phyloP scores from a whole-genome alignment of 179 eudicot species.

The Spinacia oleracea region DNA sequence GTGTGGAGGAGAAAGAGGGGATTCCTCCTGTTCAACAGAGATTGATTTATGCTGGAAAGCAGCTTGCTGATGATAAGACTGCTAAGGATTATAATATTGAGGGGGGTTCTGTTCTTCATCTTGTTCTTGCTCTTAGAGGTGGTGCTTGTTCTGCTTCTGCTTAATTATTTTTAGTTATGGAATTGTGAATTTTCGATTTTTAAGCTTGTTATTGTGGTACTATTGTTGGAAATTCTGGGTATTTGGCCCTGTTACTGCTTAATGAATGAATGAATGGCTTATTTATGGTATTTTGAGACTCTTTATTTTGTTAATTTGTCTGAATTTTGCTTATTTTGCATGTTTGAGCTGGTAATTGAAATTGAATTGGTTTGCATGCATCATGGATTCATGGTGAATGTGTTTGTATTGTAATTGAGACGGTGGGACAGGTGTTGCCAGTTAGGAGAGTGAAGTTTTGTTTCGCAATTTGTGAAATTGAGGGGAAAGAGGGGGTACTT shows the following conservation, averaged over 20 bases:
- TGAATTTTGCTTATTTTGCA: neutral
- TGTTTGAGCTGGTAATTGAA: neutral
- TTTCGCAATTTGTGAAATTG: neutral
- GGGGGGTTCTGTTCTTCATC: slow-evolving; percentile 15
- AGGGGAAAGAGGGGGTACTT: too few species aligned
- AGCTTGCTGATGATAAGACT: slow-evolving; percentile 16
- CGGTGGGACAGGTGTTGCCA: neutral
- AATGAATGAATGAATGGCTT: neutral
- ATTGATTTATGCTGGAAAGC: slow-evolving; percentile 11
- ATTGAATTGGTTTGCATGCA: too few species aligned
- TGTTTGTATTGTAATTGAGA: too few species aligned
- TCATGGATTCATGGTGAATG: too few species aligned
- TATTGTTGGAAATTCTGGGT: neutral
- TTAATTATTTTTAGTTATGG: too few species aligned
- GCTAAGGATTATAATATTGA: slow-evolving; percentile 14
- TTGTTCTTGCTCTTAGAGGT: slow-evolving; percentile 13
- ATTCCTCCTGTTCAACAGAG: slow-evolving; percentile 13
- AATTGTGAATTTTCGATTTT: neutral
- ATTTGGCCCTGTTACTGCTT: neutral
- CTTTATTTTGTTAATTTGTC: neutral
- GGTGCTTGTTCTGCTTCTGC: neutral
- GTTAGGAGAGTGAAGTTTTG: neutral
- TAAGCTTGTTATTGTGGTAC: neutral
- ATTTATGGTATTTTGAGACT: neutral
- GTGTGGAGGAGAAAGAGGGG: slow-evolving; percentile 6